A percentile compares a stretch with the other conserved stretches of the same genome.
phyloP scores from a whole-genome alignment of 1,284 basidiomycete genomes.

The Cystobasidium sp. region DNA sequence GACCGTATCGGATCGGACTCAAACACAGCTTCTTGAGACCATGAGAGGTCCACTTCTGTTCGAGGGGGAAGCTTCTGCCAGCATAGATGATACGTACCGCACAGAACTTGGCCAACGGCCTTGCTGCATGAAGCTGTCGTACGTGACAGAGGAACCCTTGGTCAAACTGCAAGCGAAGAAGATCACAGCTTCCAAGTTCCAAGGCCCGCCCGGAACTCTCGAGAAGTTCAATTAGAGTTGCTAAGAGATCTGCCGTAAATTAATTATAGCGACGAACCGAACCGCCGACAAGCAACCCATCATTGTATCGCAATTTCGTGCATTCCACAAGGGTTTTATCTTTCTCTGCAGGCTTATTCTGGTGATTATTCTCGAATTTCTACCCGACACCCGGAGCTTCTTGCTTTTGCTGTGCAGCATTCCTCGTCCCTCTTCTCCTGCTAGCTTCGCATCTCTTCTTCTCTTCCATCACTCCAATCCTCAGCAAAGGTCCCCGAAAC shows the following conservation, averaged over 20 bases:
- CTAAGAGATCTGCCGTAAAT: slow-evolving; percentile 1
- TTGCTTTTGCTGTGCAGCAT: not conserved
- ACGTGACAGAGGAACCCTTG: no score
- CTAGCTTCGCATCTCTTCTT: slow-evolving; percentile 9
- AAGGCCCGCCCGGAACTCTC: no score
- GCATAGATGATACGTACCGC: no score
- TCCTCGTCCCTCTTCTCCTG: not conserved
- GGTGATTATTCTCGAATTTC: not conserved
- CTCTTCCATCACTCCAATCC: slow-evolving; percentile 1
- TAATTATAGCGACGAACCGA: not conserved
- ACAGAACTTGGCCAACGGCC: no score
- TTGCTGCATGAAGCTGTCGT: no score
- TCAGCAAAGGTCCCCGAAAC: not conserved
- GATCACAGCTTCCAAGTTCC: no score
- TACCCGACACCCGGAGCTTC: not conserved
- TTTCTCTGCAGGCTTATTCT: not conserved
- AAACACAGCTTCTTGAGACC: no score
- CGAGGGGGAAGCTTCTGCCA: no score
- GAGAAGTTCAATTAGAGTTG: no score
- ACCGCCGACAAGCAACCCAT: not conserved
- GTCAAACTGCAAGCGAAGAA: no score
- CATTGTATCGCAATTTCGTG: not conserved
- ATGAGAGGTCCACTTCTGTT: no score
- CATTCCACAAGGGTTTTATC: slow-evolving; percentile 11
- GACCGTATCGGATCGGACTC: no score